Conservation (phyloP, 2,329 filamentous ascomycete genomes). For the Capronia epimyces region DNA sequence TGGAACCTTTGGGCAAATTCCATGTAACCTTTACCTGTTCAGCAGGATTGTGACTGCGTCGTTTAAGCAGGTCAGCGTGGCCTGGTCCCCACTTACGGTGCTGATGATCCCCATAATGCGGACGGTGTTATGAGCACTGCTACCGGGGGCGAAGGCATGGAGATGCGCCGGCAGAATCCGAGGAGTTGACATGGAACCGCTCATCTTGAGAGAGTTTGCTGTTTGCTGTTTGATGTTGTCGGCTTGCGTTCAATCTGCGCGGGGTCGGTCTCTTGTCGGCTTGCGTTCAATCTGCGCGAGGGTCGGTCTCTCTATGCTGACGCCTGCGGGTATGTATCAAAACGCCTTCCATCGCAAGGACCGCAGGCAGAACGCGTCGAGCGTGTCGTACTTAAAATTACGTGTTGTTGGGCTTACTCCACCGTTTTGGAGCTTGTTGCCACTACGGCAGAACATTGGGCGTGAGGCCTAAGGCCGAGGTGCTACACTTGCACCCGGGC, state of each 20-base stretch:
- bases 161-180: conserved; percentile 79
- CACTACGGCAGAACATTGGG: not conserved
- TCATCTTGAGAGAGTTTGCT: conserved; percentile 13
- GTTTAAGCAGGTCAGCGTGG: conserved; percentile 66
- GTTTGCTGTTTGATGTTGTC: not conserved
- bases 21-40: conserved; percentile 58
- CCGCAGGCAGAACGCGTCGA: conserved; percentile 1
- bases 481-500: too few species aligned
- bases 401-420: not conserved
- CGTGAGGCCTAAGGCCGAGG: too few species aligned
- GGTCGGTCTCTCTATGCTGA: too few species aligned
- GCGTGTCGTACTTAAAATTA: conserved; percentile 2
- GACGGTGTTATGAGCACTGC: conserved; percentile 58
- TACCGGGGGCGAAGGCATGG: conserved; percentile 61
- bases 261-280: too few species aligned
- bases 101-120: conserved; percentile 81
- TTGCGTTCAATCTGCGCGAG: too few species aligned
- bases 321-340: too few species aligned
- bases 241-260: not conserved
- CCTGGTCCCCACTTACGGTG: conserved; percentile 73
- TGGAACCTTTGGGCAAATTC: too few species aligned
- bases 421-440: too few species aligned
- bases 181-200: conserved; percentile 60
- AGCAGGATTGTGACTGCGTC: conserved; percentile 70
- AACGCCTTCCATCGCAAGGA: not conserved